Conservation (phyloP, 495 filamentous ascomycete genomes). For the Xylaria acuta region DNA sequence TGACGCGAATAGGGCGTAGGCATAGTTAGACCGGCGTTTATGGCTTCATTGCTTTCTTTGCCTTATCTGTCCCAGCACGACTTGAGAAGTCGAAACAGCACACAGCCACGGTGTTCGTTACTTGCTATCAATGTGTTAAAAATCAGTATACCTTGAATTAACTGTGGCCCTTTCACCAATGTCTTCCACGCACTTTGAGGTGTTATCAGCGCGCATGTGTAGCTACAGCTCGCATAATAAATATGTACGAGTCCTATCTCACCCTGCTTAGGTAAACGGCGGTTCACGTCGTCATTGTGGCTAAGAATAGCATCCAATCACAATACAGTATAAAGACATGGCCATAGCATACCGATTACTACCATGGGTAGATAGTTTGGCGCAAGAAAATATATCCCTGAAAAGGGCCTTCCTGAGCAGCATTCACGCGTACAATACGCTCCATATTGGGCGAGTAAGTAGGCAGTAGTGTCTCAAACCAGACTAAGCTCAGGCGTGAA, state of each 20-base stretch:
- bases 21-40: conserved; percentile 32
- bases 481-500: background rate
- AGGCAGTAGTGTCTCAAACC: background rate
- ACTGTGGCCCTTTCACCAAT: background rate
- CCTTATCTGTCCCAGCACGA: background rate
- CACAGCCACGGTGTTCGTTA: background rate
- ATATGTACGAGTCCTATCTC: background rate
- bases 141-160: background rate
- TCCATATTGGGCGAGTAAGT: background rate
- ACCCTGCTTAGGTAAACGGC: background rate
- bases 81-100: background rate
- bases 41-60: conserved; percentile 20
- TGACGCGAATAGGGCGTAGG: background rate
- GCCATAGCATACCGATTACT: too few species aligned
- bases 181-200: background rate
- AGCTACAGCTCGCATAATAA: too few species aligned
- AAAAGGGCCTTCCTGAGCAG: background rate
- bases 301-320: background rate
- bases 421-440: background rate
- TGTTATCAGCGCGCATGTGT: too few species aligned
- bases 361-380: background rate
- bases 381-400: too few species aligned
- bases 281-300: background rate
- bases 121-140: background rate
- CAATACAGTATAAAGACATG: background rate